Conservation (phyloP, 2,329 filamentous ascomycete species). For the Talaromyces sp. region DNA sequence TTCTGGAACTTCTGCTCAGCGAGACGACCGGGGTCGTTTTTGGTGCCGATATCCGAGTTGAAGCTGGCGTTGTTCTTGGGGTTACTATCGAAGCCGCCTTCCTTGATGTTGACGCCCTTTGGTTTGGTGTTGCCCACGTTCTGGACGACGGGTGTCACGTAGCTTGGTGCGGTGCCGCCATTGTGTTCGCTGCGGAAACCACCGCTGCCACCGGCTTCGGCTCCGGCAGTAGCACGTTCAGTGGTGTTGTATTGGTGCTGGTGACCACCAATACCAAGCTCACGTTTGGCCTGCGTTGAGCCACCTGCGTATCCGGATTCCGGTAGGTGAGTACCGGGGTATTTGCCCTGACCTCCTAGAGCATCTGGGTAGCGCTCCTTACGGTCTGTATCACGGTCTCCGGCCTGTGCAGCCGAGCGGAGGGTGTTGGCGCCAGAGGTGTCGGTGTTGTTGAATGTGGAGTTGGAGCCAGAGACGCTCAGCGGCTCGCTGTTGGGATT, state of each 20-base stretch:
- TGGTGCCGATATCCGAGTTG: conserved; percentile 51
- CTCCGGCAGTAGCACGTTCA: conserved; percentile 8
- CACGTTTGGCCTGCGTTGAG: conserved; percentile 30
- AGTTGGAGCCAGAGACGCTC: conserved; percentile 50
- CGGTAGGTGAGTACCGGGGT: conserved; percentile 35
- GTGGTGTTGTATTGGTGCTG: conserved; percentile 24
- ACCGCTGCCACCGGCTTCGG: conserved; percentile 25
- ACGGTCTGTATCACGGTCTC: conserved; percentile 45
- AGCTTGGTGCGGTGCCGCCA: conserved; percentile 37
- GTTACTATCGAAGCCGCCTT: conserved; percentile 45
- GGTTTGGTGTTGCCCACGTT: conserved; percentile 37
- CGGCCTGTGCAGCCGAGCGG: conserved; percentile 46
- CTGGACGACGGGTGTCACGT: conserved; percentile 34
- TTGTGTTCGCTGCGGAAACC: conserved; percentile 28
- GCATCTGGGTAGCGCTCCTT: conserved; percentile 44
- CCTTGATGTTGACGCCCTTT: conserved; percentile 51
- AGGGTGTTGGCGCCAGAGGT: conserved; percentile 53
- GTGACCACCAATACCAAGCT: conserved; percentile 25
- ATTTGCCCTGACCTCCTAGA: conserved; percentile 38
- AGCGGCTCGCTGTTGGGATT: conserved; percentile 56
- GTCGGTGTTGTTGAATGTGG: conserved; percentile 56
- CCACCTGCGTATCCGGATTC: conserved; percentile 36
- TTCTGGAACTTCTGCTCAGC: conserved; percentile 42
- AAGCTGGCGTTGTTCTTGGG: conserved; percentile 50
- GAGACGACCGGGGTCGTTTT: conserved; percentile 54